Conservation (phyloP, 176 grass and related monocot genomes). For the Areca catechu region DNA sequence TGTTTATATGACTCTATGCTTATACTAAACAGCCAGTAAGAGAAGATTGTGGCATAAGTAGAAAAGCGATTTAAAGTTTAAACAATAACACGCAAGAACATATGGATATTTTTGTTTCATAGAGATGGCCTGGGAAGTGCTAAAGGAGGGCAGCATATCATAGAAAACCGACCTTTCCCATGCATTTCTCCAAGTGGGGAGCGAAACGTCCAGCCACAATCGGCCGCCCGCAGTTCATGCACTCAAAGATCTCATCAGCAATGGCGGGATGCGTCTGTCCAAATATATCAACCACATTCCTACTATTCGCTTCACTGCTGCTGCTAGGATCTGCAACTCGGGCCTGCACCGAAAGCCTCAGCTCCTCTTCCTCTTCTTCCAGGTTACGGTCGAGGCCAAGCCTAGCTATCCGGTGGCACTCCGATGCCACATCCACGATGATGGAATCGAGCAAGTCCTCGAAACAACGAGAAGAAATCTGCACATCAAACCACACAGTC, state of each 20-base stretch:
- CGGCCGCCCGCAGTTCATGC: slow-evolving; percentile 89
- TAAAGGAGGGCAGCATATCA: no score
- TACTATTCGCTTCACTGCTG: slow-evolving; percentile 47
- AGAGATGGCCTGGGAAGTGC: no score
- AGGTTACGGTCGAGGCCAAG: slow-evolving; percentile 84
- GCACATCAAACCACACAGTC: background rate
- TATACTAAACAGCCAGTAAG: no score
- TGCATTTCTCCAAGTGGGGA: slow-evolving; percentile 95
- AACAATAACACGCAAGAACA: no score
- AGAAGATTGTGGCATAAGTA: no score
- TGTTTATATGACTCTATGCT: no score
- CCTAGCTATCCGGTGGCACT: slow-evolving; percentile 91
- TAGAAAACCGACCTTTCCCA: slow-evolving; percentile 68
- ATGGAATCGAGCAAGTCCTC: slow-evolving; percentile 83
- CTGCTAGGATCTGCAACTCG: slow-evolving; percentile 25
- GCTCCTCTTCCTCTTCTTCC: slow-evolving; percentile 88
- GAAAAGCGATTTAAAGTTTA: no score
- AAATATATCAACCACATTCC: slow-evolving; percentile 76
- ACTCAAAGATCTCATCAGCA: slow-evolving; percentile 60
- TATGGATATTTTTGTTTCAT: no score
- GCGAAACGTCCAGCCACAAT: slow-evolving; percentile 86
- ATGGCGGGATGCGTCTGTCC: slow-evolving; percentile 66
- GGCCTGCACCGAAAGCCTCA: slow-evolving; percentile 42
- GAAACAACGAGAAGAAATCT: slow-evolving; percentile 59
- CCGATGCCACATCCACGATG: slow-evolving; percentile 86